Evolutionary conservation across 345 rosid genomes (phyloP).

Genomic region (Lenwebbia sp.): DNA sequence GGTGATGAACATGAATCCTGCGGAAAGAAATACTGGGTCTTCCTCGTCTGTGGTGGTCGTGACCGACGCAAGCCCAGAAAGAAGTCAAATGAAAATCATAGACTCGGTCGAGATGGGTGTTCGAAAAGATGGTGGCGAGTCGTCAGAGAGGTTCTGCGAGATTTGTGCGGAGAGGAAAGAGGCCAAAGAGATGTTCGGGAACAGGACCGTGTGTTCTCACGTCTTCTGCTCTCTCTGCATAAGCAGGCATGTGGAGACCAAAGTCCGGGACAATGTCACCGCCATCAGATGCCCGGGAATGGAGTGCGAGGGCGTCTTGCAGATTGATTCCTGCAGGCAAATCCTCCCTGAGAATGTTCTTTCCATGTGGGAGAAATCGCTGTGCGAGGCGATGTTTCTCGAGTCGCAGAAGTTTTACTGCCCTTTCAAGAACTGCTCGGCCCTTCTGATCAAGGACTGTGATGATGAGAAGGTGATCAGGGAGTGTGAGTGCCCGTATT

Average conservation of each 20-base stretch:
- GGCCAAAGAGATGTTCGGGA: constrained; percentile 20
- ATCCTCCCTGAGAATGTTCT: constrained; percentile 30
- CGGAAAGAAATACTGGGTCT: neutral
- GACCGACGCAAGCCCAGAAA: neutral
- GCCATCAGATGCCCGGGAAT: constrained; percentile 43
- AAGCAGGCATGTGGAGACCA: constrained; percentile 26
- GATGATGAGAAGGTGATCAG: constrained; percentile 12
- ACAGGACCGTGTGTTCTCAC: constrained; percentile 28
- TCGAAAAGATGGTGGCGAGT: constrained; percentile 1
- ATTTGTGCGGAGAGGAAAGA: constrained; percentile 48
- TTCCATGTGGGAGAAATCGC: constrained; percentile 43
- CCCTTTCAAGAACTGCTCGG: constrained; percentile 68
- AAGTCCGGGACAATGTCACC: constrained; percentile 9
- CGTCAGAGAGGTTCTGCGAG: constrained; percentile 24
- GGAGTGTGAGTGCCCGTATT: constrained; percentile 56
- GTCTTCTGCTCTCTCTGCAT: constrained; percentile 44
- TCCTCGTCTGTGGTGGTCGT: neutral
- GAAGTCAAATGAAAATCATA: neutral
- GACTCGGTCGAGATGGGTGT: neutral
- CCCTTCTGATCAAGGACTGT: constrained; percentile 27
- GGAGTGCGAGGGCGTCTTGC: constrained; percentile 29
- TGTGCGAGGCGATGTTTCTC: constrained; percentile 30
- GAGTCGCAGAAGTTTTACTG: constrained; percentile 36
- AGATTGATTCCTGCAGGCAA: constrained; percentile 26
- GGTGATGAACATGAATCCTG: neutral